These are phyloP conservation scores for Phalaenopsis aphrodite DNA, from an alignment of 106 monocot species.

Conservation along the genomic window DNA sequence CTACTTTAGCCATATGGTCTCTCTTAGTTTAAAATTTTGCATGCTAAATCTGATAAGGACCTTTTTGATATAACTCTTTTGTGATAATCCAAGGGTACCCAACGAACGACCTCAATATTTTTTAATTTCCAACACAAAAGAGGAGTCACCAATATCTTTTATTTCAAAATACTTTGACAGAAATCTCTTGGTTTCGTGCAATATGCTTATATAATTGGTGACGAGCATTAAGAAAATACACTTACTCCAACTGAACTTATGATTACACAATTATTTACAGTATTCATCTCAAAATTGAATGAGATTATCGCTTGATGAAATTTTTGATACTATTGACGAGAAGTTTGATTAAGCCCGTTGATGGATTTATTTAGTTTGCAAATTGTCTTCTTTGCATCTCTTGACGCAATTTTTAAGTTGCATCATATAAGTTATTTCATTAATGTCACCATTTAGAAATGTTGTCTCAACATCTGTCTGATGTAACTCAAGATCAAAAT, in stretches of 20 bases:
- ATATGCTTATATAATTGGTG: neutral
- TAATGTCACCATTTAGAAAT: neutral
- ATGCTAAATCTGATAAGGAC: neutral
- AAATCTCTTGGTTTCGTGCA: neutral
- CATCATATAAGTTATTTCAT: neutral
- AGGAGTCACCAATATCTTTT: neutral
- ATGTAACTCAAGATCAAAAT: neutral
- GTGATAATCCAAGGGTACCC: neutral
- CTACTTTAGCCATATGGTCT: neutral
- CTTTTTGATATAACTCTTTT: neutral
- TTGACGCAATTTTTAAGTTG: too few relatives aligned
- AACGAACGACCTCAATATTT: neutral
- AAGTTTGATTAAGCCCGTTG: neutral
- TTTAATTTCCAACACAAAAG: slow-evolving; percentile 4
- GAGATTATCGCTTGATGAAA: neutral
- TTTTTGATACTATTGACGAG: neutral
- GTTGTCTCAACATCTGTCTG: neutral
- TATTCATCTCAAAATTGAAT: neutral
- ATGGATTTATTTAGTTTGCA: neutral
- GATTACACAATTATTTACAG: neutral
- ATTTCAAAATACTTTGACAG: neutral
- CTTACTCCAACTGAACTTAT: neutral
- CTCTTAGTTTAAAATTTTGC: neutral
- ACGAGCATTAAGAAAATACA: neutral
- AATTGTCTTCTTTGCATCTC: neutral